Base-by-base conservation (phyloP, 1,139 yeast species). In the Taphrina communis region DNA sequence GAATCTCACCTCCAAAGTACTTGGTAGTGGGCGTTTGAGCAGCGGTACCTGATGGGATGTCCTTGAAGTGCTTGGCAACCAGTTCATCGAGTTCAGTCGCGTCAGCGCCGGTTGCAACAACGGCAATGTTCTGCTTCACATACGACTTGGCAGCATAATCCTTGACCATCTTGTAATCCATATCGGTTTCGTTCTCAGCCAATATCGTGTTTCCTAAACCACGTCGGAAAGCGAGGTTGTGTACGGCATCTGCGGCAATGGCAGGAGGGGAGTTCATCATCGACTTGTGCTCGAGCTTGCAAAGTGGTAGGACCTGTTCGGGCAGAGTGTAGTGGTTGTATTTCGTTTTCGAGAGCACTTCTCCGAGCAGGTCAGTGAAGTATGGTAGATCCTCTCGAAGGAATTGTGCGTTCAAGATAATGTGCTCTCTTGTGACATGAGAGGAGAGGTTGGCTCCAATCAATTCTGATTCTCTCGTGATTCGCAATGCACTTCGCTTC, bases 391-490 rank as follows among this genome's bases (percentile, higher is more conserved):
- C 90, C 80, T 89, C 90, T 79, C 88, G 88, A 80, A 94, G 85
- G 83, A 94, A 94, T 75, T 86, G 84, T 70, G 98, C 88, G 74
- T 86, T 84, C 77, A 94, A 85, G 73, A 89, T 85, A 74, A 95
- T 85, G 76, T 88, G 83, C 79, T 94, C 98, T 83, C 97, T 89
- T 78, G 91, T 86, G 74, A 91, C 88, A 70, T 79, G 76, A 62
- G 96, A 83, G 65, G 85, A 78, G 79, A 91, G 86, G 73, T 81
- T 81, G 77, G 97, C 98, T 73, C 99, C 99, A 75, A 94, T 84
- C 74, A 94, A 86, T 82, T 95, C 99, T 69, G 94, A 82, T 82
- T 95, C 99, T 81, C 99, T 89, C 76, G 93, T 89, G 77, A 93
- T 84, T 82, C 99, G 90, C 78, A 94, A 84, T 42, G 96, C 97